Evolutionary conservation across 495 filamentous ascomycete species (phyloP).

Genomic region (Xylaria telfairii): DNA sequence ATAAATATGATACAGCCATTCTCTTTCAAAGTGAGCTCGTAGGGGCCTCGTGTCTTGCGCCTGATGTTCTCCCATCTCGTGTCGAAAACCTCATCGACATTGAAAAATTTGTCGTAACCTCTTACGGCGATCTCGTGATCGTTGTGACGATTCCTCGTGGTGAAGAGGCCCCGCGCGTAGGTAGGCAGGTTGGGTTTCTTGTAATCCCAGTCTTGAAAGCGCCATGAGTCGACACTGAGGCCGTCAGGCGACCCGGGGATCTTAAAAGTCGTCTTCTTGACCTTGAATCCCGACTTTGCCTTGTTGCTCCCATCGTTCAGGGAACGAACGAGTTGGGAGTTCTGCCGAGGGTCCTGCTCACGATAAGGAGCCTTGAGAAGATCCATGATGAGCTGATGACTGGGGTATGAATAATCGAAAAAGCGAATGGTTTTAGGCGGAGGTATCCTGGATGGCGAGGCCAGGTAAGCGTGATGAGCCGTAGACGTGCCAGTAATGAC

Average conservation of each 20-base stretch:
- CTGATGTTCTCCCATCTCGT: slow-evolving; percentile 85
- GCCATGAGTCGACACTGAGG: slow-evolving; percentile 85
- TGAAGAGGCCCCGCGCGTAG: slow-evolving; percentile 93
- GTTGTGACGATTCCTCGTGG: slow-evolving; percentile 65
- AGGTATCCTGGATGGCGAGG: background rate
- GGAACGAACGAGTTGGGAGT: slow-evolving; percentile 61
- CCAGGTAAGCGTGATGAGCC: background rate
- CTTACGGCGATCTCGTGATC: slow-evolving; percentile 78
- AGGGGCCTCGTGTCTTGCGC: slow-evolving; percentile 80
- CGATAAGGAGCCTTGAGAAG: slow-evolving; percentile 56
- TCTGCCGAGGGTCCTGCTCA: slow-evolving; percentile 68
- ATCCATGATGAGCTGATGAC: slow-evolving; percentile 29
- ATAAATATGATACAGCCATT: slow-evolving; percentile 99
- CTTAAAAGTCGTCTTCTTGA: slow-evolving; percentile 76
- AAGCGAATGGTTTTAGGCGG: background rate
- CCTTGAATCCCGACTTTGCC: slow-evolving; percentile 59
- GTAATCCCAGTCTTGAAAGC: slow-evolving; percentile 93
- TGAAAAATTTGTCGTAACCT: slow-evolving; percentile 99
- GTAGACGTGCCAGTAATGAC: background rate
- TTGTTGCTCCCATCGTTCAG: slow-evolving; percentile 61
- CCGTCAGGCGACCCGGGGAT: slow-evolving; percentile 63
- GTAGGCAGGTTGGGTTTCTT: slow-evolving; percentile 83
- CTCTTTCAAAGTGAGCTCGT: slow-evolving; percentile 95
- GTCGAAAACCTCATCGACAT: slow-evolving; percentile 74
- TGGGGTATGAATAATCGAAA: background rate